Percentiles rank a stretch among this genome's conserved stretches.
These are phyloP conservation scores for Linnemannia schmuckeri DNA, from an alignment of 192 early-diverging fungal genomes.

Conservation along the genomic window DNA sequence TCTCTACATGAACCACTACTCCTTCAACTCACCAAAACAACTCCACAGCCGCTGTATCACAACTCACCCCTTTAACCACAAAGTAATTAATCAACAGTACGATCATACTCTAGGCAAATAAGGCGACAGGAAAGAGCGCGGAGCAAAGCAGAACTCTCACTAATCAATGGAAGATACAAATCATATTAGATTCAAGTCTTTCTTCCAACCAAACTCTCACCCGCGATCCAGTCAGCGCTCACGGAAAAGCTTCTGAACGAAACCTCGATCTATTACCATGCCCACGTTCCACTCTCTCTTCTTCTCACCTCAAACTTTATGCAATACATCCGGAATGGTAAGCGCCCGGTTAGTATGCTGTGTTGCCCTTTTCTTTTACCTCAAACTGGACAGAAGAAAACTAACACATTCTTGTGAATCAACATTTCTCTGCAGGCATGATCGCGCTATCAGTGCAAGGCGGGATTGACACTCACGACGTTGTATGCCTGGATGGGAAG, in stretches of 20 bases:
- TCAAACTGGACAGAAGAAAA: background rate
- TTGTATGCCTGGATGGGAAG: constrained; percentile 42
- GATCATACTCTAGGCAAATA: background rate
- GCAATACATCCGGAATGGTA: constrained; percentile 48
- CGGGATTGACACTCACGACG: constrained; percentile 41
- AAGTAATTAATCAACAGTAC: constrained; percentile 9
- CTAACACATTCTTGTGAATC: too few relatives aligned
- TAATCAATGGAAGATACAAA: background rate
- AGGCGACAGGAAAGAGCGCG: background rate
- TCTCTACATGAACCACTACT: constrained; percentile 51
- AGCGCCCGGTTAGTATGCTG: too few relatives aligned
- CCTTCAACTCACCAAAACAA: constrained; percentile 43
- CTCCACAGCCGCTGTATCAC: constrained; percentile 36
- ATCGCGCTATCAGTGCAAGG: constrained; percentile 25
- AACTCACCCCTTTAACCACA: constrained; percentile 58
- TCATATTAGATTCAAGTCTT: constrained; percentile 33
- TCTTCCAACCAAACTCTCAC: constrained; percentile 13
- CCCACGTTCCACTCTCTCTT: constrained; percentile 30
- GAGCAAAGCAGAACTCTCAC: background rate
- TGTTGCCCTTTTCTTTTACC: background rate
- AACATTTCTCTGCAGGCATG: constrained; percentile 3
- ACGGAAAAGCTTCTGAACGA: background rate
- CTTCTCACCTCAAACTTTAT: constrained; percentile 37
- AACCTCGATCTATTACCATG: constrained; percentile 31
- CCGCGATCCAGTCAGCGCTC: background rate